Conservation (phyloP, 805 yeast genomes). For the Pichia scutulata region DNA sequence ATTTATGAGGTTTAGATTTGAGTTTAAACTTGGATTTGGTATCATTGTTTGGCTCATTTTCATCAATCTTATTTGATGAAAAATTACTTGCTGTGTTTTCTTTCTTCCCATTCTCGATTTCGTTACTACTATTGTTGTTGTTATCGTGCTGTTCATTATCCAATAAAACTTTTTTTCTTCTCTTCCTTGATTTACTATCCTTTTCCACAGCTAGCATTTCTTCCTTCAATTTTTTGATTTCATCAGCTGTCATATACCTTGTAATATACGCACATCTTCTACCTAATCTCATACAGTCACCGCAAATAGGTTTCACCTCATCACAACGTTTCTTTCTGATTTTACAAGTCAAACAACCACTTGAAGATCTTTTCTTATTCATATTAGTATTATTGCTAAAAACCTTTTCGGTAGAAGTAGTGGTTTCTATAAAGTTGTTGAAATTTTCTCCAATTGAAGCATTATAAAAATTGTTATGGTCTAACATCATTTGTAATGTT, state of each 20-base stretch:
- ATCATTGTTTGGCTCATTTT: neutral
- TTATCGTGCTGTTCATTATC: slow-evolving; percentile 1
- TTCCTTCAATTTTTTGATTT: slow-evolving; percentile 29
- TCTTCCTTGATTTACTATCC: slow-evolving; percentile 34
- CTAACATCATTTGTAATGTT: neutral
- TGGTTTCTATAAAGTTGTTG: neutral
- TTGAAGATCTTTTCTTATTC: slow-evolving; percentile 36
- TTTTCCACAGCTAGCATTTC: slow-evolving; percentile 35
- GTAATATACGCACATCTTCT: slow-evolving; percentile 44
- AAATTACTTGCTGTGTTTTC: neutral
- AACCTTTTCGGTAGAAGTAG: neutral
- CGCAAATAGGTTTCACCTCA: slow-evolving; percentile 42
- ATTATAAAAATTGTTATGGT: neutral
- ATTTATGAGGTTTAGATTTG: neutral
- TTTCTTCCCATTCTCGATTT: neutral
- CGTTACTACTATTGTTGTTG: neutral
- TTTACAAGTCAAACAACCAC: slow-evolving; percentile 67
- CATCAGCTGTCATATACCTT: slow-evolving; percentile 35
- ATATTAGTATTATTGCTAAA: neutral
- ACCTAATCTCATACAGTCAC: slow-evolving; percentile 39
- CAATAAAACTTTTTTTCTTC: slow-evolving; percentile 17
- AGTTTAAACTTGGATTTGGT: neutral
- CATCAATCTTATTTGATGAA: neutral
- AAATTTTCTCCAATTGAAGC: neutral
- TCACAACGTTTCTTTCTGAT: slow-evolving; percentile 54